Percentiles rank a stretch among this genome's conserved stretches.
Evolutionary conservation across 257 asterid genomes (phyloP).

Genomic region (Scutellaria galericulata): DNA sequence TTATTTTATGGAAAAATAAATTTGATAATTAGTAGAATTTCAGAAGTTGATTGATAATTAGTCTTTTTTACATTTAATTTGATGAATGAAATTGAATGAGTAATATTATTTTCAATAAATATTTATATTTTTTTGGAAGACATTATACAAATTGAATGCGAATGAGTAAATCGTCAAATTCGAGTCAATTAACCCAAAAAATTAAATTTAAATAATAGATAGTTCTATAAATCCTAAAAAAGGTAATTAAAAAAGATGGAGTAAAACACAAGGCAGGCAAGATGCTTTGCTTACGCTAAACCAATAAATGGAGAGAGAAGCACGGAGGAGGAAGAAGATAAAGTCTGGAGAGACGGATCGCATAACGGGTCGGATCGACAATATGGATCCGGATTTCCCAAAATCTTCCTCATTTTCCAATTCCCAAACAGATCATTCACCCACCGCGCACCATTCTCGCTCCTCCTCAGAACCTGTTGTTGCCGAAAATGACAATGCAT

Average conservation of each 20-base stretch:
- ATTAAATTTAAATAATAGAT: no score
- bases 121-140: no score
- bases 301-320: constrained; percentile 46
- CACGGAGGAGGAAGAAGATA: constrained; percentile 59
- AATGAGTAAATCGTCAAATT: no score
- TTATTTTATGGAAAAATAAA: no score
- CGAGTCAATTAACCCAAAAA: no score
- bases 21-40: no score
- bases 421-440: constrained; percentile 9
- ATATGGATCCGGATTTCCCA: constrained; percentile 27
- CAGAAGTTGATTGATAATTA: no score
- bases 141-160: no score
- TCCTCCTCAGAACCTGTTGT: constrained; percentile 30
- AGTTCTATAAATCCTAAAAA: no score
- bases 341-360: constrained; percentile 45
- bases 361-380: constrained; percentile 43
- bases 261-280: neutral
- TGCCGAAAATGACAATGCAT: neutral
- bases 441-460: constrained; percentile 30
- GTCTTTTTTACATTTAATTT: no score
- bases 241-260: neutral
- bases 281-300: constrained; percentile 19
- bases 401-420: constrained; percentile 36
- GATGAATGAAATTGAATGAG: no score
- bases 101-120: no score